Evolutionary conservation across 345 rosid species (phyloP), one percentile per base, ranked within the genome.

Genomic region (Populus euphratica): DNA sequence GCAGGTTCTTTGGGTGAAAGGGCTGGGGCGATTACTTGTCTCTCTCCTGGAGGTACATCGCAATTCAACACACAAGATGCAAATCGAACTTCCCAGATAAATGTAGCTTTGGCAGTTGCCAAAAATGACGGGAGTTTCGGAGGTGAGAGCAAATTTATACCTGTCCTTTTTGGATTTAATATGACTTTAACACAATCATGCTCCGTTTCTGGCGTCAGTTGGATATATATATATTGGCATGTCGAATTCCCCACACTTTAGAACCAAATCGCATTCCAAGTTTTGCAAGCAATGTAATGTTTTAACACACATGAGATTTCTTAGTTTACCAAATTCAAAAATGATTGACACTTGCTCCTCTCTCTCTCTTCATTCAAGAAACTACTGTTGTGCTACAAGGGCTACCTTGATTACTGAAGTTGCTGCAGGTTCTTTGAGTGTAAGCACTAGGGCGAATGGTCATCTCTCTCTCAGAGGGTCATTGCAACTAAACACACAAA

Each of bases 371-470:
- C 44, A 41, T 41, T 41, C 44, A 41, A 41, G 10, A 41, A 12
- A 52, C 2, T 18, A 20, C 17, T 21, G 8, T 23, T 20, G 8
- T 13, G 66, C 1, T 9, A 8, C 44, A 41, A 41, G 44, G 44
- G 44, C 44, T 41, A 36, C 16, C 23, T 50, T 33, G 17, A 33
- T 33, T 9, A 54, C 7, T 14, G n/a, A 35, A 21, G 17, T 64
- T 76, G n/a, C 61, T 80, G 73, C 64, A 85, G 85, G 75, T 77
- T 75, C 79, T 65, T 59, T 73, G 25, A 50, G 6, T 27, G 68
- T 17, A 59, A 68, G 2, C 16, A 36, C 54, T 29, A 61, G 20
- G 39, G 59, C 20, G 43, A 38, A 61, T 35, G 12, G 25, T 77
- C 35, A 36, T 56, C 11, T 20, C 1, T 18, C 41, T 25, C 18